A percentile compares a stretch with the other conserved stretches of the same genome.
Conservation (phyloP, 441 rosid species). For the Erodium trifolium region DNA sequence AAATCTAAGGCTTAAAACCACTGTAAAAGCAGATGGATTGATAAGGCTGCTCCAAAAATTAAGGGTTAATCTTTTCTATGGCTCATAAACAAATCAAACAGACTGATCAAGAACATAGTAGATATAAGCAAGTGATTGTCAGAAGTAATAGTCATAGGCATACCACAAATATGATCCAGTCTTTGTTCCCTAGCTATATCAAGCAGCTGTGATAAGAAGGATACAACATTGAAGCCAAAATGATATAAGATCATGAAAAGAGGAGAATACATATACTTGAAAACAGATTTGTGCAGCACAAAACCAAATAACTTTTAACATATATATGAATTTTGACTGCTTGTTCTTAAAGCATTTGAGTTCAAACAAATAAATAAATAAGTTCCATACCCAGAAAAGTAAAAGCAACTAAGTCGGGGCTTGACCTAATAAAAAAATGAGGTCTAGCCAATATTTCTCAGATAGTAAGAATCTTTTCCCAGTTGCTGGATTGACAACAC, state of each 20-base stretch:
- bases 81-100: background rate
- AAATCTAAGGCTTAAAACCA: too few relatives aligned
- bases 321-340: background rate
- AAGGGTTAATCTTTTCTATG: background rate
- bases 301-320: background rate
- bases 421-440: constrained; percentile 1
- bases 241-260: background rate
- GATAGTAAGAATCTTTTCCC: background rate
- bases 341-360: background rate
- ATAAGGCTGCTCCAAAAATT: too few relatives aligned
- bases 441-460: background rate
- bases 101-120: background rate
- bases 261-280: background rate
- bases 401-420: background rate
- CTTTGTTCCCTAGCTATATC: background rate
- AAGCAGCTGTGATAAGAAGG: background rate
- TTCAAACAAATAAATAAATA: background rate
- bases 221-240: background rate
- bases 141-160: constrained; percentile 3
- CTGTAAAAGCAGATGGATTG: too few relatives aligned
- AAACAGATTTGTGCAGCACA: background rate
- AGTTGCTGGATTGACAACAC: background rate
- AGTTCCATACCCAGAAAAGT: background rate
- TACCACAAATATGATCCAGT: background rate
- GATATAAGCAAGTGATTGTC: background rate